Base-by-base conservation (phyloP, 768 basidiomycete genomes). In the Lentinula guzmanii region DNA sequence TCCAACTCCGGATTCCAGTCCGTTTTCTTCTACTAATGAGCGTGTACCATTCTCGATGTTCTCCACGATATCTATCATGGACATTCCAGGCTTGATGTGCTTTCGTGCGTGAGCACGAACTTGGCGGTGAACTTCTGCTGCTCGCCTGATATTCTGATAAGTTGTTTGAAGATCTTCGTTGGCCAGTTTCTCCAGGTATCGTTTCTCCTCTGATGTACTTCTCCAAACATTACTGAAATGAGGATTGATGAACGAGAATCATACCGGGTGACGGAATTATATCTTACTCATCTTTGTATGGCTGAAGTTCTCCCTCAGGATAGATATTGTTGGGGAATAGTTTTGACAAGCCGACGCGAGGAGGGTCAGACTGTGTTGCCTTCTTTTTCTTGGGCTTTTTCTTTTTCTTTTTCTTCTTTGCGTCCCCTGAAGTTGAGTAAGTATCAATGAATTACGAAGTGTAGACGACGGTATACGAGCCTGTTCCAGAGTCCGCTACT, bases 111-210 rank as follows among this genome's bases (percentile, higher is more conserved):
- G 83, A 62, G 84, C 77, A 60, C 97, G 87, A 58, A 95, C 96
- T 71, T 91, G 90, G 51, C 97, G 84, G 72, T 99, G 97, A 10
- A 96, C 95, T 75, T 98, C 95, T n/a, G 92, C 91, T 43, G 89
- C 97, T 62, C 89, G 85, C 56, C 97, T 86, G 70, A 99, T 95
- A 70, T 82, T 85, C 66, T 92, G 83, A 74, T 98, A 99, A 0
- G 91, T 96, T 45, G 81, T 77, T 63, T 90, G 85, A 2, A 91
- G 90, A 72, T 97, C 93, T 68, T 89, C 86, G 70, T 87, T 84
- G 3, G 82, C 81, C 64, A 89, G 75, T 62, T 83, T 83, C 70
- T 99, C 97, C n/a, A 83, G 72, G 67, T 92, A 85, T 34, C 90
- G 86, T 70, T 86, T 90, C 75, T 99, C 97, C 66, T 94, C 94